Evolutionary conservation across 768 basidiomycete genomes (phyloP).

Genomic region (Mycena kentingensis): DNA sequence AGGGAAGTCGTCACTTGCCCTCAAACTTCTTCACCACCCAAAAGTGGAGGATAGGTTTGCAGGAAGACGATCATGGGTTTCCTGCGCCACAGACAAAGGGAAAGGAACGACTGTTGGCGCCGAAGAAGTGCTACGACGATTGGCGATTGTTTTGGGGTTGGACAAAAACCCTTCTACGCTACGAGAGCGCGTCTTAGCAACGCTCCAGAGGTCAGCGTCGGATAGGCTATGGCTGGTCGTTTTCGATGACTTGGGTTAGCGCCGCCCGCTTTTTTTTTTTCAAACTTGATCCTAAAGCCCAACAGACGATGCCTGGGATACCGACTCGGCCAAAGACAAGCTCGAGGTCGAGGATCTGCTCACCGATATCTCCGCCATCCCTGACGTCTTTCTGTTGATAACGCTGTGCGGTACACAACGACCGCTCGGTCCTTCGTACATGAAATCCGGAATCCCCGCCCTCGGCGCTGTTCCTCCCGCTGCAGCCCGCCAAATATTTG

Average conservation of each 20-base stretch:
- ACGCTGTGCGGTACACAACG: conserved; percentile 22
- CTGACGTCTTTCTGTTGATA: conserved; percentile 16
- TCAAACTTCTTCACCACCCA: not conserved
- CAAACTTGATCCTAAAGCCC: not conserved
- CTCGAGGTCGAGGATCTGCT: conserved; percentile 21
- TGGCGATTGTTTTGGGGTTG: not conserved
- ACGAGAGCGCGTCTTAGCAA: conserved; percentile 7
- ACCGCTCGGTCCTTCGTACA: conserved; percentile 20
- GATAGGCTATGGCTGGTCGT: conserved; percentile 14
- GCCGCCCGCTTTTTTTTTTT: not conserved
- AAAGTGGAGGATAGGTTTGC: not conserved
- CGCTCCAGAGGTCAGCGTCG: not conserved
- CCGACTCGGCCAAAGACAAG: conserved; percentile 3
- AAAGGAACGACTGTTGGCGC: not conserved
- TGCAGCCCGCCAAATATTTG: conserved; percentile 14
- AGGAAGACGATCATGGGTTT: not conserved
- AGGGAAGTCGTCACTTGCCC: not conserved
- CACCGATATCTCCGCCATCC: conserved; percentile 17
- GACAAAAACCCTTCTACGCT: conserved; percentile 8
- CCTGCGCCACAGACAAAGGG: too few species aligned
- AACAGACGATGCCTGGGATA: conserved; percentile 22
- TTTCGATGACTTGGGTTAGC: conserved; percentile 18
- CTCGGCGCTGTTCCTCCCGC: conserved; percentile 7
- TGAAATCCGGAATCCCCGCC: conserved; percentile 13
- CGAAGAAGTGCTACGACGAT: not conserved